A percentile compares a stretch with the other conserved stretches of the same genome.
phyloP scores from a whole-genome alignment of 2,329 filamentous ascomycete genomes.

The Diaporthe velutina region DNA sequence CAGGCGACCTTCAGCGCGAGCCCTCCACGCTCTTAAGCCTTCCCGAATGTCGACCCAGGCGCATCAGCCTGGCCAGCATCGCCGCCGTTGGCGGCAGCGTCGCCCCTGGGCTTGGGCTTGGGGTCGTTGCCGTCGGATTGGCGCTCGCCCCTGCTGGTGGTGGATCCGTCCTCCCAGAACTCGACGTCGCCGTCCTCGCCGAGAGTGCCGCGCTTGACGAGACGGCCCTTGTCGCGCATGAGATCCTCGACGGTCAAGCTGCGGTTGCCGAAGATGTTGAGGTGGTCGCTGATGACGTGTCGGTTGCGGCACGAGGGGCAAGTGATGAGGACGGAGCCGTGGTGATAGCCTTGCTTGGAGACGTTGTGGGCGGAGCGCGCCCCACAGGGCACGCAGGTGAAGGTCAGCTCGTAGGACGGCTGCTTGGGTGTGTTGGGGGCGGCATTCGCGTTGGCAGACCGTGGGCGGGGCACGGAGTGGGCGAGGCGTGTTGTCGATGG shows the following conservation, averaged over 20 bases:
- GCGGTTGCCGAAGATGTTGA: slow-evolving; percentile 81
- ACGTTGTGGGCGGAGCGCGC: slow-evolving; percentile 85
- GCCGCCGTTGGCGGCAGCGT: background rate
- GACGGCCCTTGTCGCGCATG: slow-evolving; percentile 79
- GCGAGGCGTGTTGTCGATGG: slow-evolving; percentile 41
- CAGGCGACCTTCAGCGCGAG: background rate
- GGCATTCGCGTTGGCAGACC: slow-evolving; percentile 38
- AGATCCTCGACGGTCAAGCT: slow-evolving; percentile 82
- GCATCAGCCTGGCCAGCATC: slow-evolving; percentile 32
- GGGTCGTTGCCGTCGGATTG: slow-evolving; percentile 41
- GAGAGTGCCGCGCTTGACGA: slow-evolving; percentile 79
- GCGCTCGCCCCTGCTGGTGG: slow-evolving; percentile 47
- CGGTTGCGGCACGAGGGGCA: slow-evolving; percentile 89
- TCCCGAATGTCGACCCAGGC: slow-evolving; percentile 48
- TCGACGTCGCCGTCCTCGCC: slow-evolving; percentile 88
- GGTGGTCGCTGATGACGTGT: slow-evolving; percentile 92
- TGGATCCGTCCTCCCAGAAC: slow-evolving; percentile 84
- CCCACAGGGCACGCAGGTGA: slow-evolving; percentile 91
- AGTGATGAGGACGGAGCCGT: slow-evolving; percentile 88
- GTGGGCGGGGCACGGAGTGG: slow-evolving; percentile 48
- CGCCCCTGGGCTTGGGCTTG: slow-evolving; percentile 15
- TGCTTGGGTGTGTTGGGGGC: slow-evolving; percentile 49
- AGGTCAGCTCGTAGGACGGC: slow-evolving; percentile 87
- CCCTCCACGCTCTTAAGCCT: slow-evolving; percentile 17
- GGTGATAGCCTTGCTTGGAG: slow-evolving; percentile 95